Percentiles rank a stretch among this genome's conserved stretches.
phyloP scores from a whole-genome alignment of 2,329 filamentous ascomycete genomes.

The Aschersonia sp. region DNA sequence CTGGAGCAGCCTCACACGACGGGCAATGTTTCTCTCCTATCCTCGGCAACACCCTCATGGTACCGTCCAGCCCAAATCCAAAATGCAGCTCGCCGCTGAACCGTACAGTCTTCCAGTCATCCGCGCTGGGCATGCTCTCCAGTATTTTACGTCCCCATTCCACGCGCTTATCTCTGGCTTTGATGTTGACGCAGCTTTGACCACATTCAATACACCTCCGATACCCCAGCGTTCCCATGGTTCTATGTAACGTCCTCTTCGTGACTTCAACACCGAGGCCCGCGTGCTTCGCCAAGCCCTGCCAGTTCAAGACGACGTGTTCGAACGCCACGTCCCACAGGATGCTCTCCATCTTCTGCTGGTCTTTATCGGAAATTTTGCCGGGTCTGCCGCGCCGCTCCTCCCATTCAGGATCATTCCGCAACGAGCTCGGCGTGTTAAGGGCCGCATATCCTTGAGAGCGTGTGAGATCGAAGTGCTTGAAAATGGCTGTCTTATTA shows the following conservation, averaged over 20 bases:
- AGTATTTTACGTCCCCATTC: constrained; percentile 20
- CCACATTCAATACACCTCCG: constrained; percentile 18
- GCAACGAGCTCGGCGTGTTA: constrained; percentile 16
- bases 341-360: constrained; percentile 20
- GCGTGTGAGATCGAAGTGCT: constrained; percentile 22
- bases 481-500: constrained; percentile 24
- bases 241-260: constrained; percentile 19
- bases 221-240: constrained; percentile 22
- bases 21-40: constrained; percentile 19
- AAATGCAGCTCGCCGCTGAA: constrained; percentile 24
- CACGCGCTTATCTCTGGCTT: constrained; percentile 16
- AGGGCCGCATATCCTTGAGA: constrained; percentile 23
- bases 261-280: constrained; percentile 18
- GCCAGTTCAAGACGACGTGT: constrained; percentile 18
- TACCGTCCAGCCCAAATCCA: constrained; percentile 21
- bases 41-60: constrained; percentile 18
- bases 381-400: constrained; percentile 21
- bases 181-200: constrained; percentile 15
- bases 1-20: constrained; percentile 10
- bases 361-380: constrained; percentile 19
- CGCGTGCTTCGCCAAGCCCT: constrained; percentile 17
- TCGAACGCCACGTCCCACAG: constrained; percentile 21
- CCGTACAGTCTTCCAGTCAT: constrained; percentile 17
- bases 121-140: constrained; percentile 12
- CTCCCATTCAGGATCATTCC: constrained; percentile 23